Evolutionary conservation across 75 land plant species (phyloP), one percentile per base, ranked within the genome.

Genomic region (Isoetes taiwanensis): DNA sequence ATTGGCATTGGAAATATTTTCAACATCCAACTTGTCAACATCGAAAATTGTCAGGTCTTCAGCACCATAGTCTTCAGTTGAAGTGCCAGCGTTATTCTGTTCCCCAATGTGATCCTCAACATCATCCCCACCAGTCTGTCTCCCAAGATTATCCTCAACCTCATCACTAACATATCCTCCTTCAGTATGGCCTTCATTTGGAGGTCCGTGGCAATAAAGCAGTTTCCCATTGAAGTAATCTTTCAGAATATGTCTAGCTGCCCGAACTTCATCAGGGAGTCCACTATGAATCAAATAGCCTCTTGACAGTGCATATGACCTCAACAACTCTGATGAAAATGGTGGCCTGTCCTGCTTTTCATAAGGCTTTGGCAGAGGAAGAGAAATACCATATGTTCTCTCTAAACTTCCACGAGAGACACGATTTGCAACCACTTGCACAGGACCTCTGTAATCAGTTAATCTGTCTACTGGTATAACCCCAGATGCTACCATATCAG

Each of bases 401-500:
- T 80, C 85, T 19, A 93, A 63, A 26, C 34, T 61, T 37, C 59
- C 28, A 43, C 90, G 68, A 29, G 85, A 74, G 10, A 93, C 94
- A 35, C 74, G 61, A 52, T 81, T 70, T 11, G 89, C 89, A 1
- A 87, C 86, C 33, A 88, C 90, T 50, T 93, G 96, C n/a, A 84
- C 74, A 27, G 98, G 85, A 25, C 76, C 81, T 25, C 98, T 60
- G 25, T 93, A 84, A 41, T 83, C 89, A 17, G 95, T 93, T 83
- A 93, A 76, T 43, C 85, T 60, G 59, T 93, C 90, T 59, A 93
- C 78, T 6, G 98, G 98, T 57, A 93, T 40, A 2, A 88, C 98
- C n/a, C 98, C 98, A 9, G 73, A 76, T 29, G 98, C 89, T 66
- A 87, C 74, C 98, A 93, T 93, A 21, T 88, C 98, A 58, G 80